Base-by-base conservation (phyloP, 352 stramenopile genomes). In the Phytophthora constricta region DNA sequence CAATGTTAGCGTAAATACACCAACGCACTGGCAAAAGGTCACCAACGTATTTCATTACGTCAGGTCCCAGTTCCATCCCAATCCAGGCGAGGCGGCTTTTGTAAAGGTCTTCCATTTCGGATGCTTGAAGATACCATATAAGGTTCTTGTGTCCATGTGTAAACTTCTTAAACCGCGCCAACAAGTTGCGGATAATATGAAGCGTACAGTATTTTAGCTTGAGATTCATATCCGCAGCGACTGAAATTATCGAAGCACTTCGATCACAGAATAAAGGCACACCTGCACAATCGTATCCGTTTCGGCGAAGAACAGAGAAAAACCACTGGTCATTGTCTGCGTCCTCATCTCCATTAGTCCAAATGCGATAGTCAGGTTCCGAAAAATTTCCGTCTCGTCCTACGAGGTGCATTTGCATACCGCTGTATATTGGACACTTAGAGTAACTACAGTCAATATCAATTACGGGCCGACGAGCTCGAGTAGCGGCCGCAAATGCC, bases 1-100 rank as follows among this genome's bases (percentile, higher is more conserved):
- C n/a, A 19, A 63, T 26, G 33, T 49, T 58, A 13, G 51, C 51
- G 26, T 31, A 50, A 7, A 50, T 25, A 37, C 57, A 58, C 47
- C 46, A 64, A 4, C n/a, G 31, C 2, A 28, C 13, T 0, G 22
- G 46, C 1, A 11, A 13, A 9, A 60, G 50, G 4, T 27, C 52
- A 41, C 2, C 23, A 10, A 60, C 4, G 19, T 60, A 51, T 3
- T n/a, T 8, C 26, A 43, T 22, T 2, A 60, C 23, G 1, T 39
- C 52, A 17, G 3, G 10, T 51, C 25, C 52, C 4, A 60, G 22
- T 4, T 27, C 39, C 52, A 60, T 51, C 14, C 41, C 34, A 51
- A 60, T 43, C 14, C 37, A 51, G 13, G 14, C 27, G 5, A 58
- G 34, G 5, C 19, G 13, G 27, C 25, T 60, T 5, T 22, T 43